Conservation (phyloP, 345 rosid species). For the Reutealis trisperma region DNA sequence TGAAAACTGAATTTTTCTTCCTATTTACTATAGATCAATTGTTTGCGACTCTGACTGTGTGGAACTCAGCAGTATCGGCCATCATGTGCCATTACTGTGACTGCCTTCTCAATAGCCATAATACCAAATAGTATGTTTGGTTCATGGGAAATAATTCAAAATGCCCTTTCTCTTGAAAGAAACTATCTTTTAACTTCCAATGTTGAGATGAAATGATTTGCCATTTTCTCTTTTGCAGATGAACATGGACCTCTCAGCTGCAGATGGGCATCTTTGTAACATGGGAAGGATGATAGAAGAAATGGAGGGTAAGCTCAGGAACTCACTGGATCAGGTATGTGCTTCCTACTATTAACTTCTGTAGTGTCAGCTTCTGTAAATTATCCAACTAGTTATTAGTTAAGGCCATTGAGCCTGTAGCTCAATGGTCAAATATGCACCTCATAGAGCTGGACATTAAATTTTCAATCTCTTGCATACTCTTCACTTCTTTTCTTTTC, state of each 20-base stretch:
- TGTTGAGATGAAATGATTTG: background rate
- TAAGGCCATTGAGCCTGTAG: no score
- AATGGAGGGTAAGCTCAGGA: constrained; percentile 91
- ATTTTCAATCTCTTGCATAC: background rate
- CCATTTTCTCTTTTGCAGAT: constrained; percentile 43
- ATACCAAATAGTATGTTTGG: background rate
- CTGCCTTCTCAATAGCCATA: background rate
- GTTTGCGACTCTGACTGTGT: background rate
- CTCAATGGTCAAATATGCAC: background rate
- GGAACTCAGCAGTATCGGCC: background rate
- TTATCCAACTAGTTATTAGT: background rate
- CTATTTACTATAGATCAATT: background rate
- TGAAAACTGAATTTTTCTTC: background rate
- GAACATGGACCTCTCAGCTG: constrained; percentile 80
- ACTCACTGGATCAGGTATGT: constrained; percentile 88
- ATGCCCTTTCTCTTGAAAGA: background rate
- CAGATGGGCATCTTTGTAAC: constrained; percentile 93
- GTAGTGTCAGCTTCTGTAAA: background rate
- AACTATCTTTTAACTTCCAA: no score
- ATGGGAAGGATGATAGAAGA: constrained; percentile 99
- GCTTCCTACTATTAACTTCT: background rate
- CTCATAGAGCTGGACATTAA: background rate
- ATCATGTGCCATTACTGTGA: background rate
- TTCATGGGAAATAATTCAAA: background rate
- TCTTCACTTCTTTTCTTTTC: no score